These are phyloP conservation scores for Metschnikowia cerradonensis DNA, from an alignment of 805 yeast species.

Conservation along the genomic window DNA sequence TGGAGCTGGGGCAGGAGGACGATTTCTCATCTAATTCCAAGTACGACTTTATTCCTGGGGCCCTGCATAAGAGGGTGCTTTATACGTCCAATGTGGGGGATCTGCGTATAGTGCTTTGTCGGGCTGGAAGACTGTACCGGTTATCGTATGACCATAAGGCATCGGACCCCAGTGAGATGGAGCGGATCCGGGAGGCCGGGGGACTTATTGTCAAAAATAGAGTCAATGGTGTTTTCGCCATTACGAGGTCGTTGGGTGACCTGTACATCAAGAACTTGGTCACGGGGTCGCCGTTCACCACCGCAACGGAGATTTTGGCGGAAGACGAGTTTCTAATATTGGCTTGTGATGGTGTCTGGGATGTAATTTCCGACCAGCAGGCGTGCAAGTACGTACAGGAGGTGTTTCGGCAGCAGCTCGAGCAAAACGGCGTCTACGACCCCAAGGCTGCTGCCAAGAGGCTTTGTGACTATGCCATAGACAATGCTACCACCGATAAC, in stretches of 20 bases:
- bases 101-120: constrained; percentile 72
- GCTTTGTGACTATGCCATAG: constrained; percentile 70
- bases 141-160: constrained; percentile 94
- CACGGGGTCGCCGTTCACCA: constrained; percentile 87
- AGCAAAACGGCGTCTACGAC: constrained; percentile 23
- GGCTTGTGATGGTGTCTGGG: constrained; percentile 98
- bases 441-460: constrained; percentile 65
- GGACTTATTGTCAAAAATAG: constrained; percentile 87
- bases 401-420: constrained; percentile 33
- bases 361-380: constrained; percentile 77
- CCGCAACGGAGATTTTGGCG: constrained; percentile 67
- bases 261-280: constrained; percentile 87
- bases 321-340: constrained; percentile 77
- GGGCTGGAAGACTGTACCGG: constrained; percentile 72
- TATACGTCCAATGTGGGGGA: constrained; percentile 97
- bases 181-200: constrained; percentile 71
- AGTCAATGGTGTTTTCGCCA: constrained; percentile 94
- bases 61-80: constrained; percentile 63
- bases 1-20: constrained; percentile 7
- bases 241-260: constrained; percentile 90
- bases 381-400: constrained; percentile 72
- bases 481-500: constrained; percentile 80
- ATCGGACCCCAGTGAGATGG: constrained; percentile 70
- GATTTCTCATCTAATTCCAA: constrained; percentile 5
- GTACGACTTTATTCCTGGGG: constrained; percentile 47